These are phyloP conservation scores for Trametes hirsuta DNA, from an alignment of 1,284 basidiomycete species.

Conservation along the genomic window DNA sequence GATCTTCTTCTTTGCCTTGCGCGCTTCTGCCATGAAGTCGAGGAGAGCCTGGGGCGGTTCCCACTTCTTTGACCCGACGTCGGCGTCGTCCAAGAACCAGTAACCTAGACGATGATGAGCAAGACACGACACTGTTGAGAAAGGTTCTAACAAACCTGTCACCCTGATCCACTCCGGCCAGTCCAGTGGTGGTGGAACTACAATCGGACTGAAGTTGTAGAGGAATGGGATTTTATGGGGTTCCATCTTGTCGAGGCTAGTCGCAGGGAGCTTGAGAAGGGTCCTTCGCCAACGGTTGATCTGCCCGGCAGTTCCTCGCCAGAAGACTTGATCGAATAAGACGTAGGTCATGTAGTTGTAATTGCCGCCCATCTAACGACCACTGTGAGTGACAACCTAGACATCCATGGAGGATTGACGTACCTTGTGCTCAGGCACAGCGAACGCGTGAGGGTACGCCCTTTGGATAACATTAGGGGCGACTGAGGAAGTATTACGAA, in stretches of 20 bases:
- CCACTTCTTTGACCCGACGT: slow-evolving; percentile 88
- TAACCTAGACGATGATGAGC: slow-evolving; percentile 59
- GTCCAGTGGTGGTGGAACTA: slow-evolving; percentile 90
- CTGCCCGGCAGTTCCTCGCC: slow-evolving; percentile 91
- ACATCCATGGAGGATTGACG: neutral
- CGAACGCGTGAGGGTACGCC: slow-evolving; percentile 97
- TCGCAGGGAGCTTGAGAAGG: slow-evolving; percentile 75
- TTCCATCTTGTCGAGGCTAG: slow-evolving; percentile 91
- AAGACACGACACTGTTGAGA: neutral
- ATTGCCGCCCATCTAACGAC: slow-evolving; percentile 82
- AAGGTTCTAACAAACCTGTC: slow-evolving; percentile 60
- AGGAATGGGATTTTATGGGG: slow-evolving; percentile 97
- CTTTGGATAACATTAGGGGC: slow-evolving; percentile 39
- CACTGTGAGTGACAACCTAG: slow-evolving; percentile 22
- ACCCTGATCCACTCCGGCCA: slow-evolving; percentile 99
- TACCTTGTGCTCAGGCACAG: slow-evolving; percentile 90
- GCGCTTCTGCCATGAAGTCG: slow-evolving; percentile 82
- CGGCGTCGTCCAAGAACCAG: slow-evolving; percentile 93
- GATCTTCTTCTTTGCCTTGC: slow-evolving; percentile 79
- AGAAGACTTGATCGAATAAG: slow-evolving; percentile 98
- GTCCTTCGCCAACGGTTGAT: slow-evolving; percentile 94
- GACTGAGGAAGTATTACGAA: neutral
- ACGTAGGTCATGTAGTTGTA: slow-evolving; percentile 99
- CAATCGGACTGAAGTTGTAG: slow-evolving; percentile 93
- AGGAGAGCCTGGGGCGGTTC: slow-evolving; percentile 79